phyloP scores from a whole-genome alignment of 2,329 filamentous ascomycete species.

The Xylariaceae sp. region DNA sequence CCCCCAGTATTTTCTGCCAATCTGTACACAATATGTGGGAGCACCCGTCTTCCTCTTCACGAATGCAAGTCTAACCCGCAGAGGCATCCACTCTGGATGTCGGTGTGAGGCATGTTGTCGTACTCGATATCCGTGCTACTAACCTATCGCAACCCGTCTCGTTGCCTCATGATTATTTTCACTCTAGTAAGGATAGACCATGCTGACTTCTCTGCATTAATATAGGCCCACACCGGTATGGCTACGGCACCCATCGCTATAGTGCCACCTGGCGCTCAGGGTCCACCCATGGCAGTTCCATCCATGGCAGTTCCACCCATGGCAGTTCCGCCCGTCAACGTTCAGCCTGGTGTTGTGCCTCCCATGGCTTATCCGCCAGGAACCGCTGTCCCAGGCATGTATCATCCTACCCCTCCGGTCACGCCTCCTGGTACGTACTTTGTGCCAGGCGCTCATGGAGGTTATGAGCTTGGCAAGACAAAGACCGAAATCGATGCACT shows the following conservation, averaged over 20 bases:
- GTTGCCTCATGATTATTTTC: neutral
- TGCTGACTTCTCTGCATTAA: conserved; percentile 23
- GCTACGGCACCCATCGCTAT: conserved; percentile 26
- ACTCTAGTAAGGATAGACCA: conserved; percentile 1
- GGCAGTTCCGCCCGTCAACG: neutral
- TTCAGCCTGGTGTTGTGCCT: conserved; percentile 7
- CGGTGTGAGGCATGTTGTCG: neutral
- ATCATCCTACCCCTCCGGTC: conserved; percentile 10
- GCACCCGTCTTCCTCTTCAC: neutral
- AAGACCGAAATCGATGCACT: conserved; percentile 44
- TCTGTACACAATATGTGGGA: conserved; percentile 4
- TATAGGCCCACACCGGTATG: conserved; percentile 24
- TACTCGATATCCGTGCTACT: conserved; percentile 9
- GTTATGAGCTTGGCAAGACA: conserved; percentile 43
- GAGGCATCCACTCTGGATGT: neutral
- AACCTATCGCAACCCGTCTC: neutral
- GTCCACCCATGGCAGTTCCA: conserved; percentile 7
- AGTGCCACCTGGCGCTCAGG: conserved; percentile 19
- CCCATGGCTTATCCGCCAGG: conserved; percentile 11
- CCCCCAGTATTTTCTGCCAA: conserved; percentile 13
- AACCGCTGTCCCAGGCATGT: conserved; percentile 9
- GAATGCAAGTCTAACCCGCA: conserved; percentile 19
- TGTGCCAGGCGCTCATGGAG: conserved; percentile 11
- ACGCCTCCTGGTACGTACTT: conserved; percentile 5
- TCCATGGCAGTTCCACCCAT: conserved; percentile 15